A percentile compares a stretch with the other conserved stretches of the same genome.
phyloP scores from a whole-genome alignment of 2,329 filamentous ascomycete genomes.

The Zymoseptoria crescenta region DNA sequence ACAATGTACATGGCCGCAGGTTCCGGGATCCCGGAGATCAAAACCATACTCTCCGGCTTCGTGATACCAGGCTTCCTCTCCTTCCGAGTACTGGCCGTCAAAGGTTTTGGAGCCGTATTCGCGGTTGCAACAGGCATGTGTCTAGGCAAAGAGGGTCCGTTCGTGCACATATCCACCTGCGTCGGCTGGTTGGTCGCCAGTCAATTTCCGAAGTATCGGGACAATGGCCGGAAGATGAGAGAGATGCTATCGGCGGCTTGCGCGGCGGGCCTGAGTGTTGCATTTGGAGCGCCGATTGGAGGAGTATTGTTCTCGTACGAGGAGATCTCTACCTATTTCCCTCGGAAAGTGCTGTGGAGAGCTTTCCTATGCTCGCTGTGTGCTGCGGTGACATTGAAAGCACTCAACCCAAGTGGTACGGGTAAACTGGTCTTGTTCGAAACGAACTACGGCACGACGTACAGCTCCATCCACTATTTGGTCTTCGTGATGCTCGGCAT shows the following conservation, averaged over 20 bases:
- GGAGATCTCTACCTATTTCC: slow-evolving; percentile 55
- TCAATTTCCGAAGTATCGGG: slow-evolving; percentile 49
- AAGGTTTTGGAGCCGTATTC: slow-evolving; percentile 51
- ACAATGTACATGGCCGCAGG: slow-evolving; percentile 53
- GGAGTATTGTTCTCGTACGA: slow-evolving; percentile 55
- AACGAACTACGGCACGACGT: slow-evolving; percentile 51
- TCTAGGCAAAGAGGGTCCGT: slow-evolving; percentile 55
- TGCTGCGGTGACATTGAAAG: slow-evolving; percentile 49
- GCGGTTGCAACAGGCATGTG: slow-evolving; percentile 54
- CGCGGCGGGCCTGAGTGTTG: slow-evolving; percentile 51
- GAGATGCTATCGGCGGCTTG: slow-evolving; percentile 53
- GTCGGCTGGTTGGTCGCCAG: slow-evolving; percentile 47
- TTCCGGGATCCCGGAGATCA: slow-evolving; percentile 55
- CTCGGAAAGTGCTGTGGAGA: slow-evolving; percentile 51
- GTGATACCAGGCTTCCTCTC: slow-evolving; percentile 51
- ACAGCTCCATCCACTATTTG: slow-evolving; percentile 48
- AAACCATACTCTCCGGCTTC: slow-evolving; percentile 54
- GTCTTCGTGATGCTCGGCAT: slow-evolving; percentile 51
- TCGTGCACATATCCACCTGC: slow-evolving; percentile 54
- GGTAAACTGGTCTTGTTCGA: slow-evolving; percentile 55
- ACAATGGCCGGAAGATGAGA: slow-evolving; percentile 51
- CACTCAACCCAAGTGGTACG: slow-evolving; percentile 52
- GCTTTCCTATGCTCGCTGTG: slow-evolving; percentile 52
- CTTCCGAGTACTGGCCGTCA: slow-evolving; percentile 48
- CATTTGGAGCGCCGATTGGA: slow-evolving; percentile 55